Evolutionary conservation across 495 filamentous ascomycete genomes (phyloP).

Genomic region (Echria macrotheca): DNA sequence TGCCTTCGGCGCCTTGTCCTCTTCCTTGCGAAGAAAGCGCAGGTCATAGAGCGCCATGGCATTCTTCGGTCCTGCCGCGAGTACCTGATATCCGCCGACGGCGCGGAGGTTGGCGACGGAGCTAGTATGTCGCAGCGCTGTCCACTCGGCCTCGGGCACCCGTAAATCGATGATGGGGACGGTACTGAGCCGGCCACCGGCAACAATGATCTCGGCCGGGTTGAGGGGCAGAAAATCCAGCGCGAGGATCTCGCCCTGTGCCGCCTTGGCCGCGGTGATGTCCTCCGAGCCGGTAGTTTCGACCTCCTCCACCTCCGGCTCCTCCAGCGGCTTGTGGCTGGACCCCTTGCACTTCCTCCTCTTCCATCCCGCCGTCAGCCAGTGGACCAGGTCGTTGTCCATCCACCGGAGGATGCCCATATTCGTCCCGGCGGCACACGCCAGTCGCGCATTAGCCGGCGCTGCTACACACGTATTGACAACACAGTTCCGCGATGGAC

Average conservation of each 20-base stretch:
- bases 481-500: background rate
- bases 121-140: slow-evolving; percentile 18
- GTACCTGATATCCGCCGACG: slow-evolving; percentile 27
- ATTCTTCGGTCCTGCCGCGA: slow-evolving; percentile 33
- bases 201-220: slow-evolving; percentile 24
- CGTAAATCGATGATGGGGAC: slow-evolving; percentile 33
- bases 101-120: slow-evolving; percentile 30
- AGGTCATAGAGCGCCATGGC: slow-evolving; percentile 37
- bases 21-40: slow-evolving; percentile 20
- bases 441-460: slow-evolving; percentile 13
- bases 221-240: slow-evolving; percentile 26
- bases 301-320: too few relatives aligned
- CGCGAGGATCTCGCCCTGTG: slow-evolving; percentile 17
- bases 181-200: slow-evolving; percentile 32
- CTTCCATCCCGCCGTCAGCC: too few relatives aligned
- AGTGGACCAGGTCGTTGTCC: slow-evolving; percentile 3
- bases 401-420: slow-evolving; percentile 21
- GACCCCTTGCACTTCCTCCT: too few relatives aligned
- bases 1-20: background rate
- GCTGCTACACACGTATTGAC: slow-evolving; percentile 16
- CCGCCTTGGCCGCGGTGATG: background rate
- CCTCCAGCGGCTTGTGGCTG: too few relatives aligned
- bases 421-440: slow-evolving; percentile 30
- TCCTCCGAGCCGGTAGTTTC: too few relatives aligned
- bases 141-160: slow-evolving; percentile 15